Percentiles rank a stretch among this genome's conserved stretches.
Evolutionary conservation across 2,329 filamentous ascomycete species (phyloP).

Genomic region (Aaosphaeria pasadenensis): DNA sequence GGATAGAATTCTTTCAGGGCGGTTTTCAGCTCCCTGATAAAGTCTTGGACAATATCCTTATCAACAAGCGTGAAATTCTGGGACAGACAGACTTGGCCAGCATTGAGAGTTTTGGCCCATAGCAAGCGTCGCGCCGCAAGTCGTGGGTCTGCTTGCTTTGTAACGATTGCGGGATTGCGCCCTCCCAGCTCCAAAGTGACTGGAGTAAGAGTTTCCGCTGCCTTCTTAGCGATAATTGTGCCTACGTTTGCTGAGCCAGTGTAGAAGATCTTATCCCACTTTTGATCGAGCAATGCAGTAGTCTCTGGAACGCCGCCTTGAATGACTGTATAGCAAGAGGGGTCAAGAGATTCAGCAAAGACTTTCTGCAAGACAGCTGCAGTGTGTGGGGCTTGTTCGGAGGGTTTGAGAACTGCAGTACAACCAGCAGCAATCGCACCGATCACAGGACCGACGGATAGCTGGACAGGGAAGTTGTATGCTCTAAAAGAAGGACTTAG

Average conservation of each 20-base stretch:
- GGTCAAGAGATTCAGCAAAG: conserved; percentile 72
- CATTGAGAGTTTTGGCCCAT: conserved; percentile 85
- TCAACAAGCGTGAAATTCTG: conserved; percentile 93
- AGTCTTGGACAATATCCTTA: conserved; percentile 64
- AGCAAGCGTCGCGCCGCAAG: conserved; percentile 80
- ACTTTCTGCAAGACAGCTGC: conserved; percentile 80
- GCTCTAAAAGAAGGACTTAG: conserved; percentile 47
- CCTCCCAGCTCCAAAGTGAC: conserved; percentile 88
- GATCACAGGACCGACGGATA: conserved; percentile 74
- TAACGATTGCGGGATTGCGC: conserved; percentile 86
- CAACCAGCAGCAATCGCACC: conserved; percentile 93
- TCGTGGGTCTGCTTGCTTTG: conserved; percentile 73
- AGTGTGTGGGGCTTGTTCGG: conserved; percentile 72
- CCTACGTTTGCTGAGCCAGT: conserved; percentile 78
- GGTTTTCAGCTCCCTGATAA: conserved; percentile 71
- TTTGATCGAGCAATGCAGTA: conserved; percentile 76
- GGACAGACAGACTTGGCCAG: conserved; percentile 87
- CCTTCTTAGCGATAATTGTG: conserved; percentile 53
- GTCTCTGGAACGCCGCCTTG: conserved; percentile 82
- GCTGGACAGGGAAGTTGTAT: conserved; percentile 90
- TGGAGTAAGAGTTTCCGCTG: conserved; percentile 64
- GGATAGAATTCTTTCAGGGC: conserved; percentile 79
- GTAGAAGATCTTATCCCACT: conserved; percentile 98
- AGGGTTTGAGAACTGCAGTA: conserved; percentile 86
- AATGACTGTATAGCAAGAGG: conserved; percentile 69